Base-by-base conservation (phyloP, 768 basidiomycete species). In the Hortiboletus flavorubellus region DNA sequence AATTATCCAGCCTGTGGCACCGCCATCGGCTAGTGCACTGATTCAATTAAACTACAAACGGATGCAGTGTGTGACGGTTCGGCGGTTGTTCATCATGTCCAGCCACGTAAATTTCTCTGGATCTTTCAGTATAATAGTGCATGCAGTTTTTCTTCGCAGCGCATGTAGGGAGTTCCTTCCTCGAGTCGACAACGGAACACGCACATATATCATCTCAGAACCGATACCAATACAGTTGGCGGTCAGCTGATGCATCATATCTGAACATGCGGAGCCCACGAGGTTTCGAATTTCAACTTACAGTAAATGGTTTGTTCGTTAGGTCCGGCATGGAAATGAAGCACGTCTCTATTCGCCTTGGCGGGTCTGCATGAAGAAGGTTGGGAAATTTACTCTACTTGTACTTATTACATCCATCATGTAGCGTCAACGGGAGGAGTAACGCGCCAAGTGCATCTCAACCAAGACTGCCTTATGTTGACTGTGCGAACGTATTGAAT, bases 241-340 rank as follows among this genome's bases (percentile, higher is more conserved):
- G 35, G 54, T 62, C 59, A 59, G 53, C 54, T 65, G 60, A 68
- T 54, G 30, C 49, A 53, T 59, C 59, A 54, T 47, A 63, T 62
- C 58, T 38, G 9, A 31, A 57, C 65, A 68, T 63, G 65, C 53
- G 66, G 54, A 23, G 26, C 34, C 48, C 68, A 68, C 57, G 68
- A 61, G 64, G 66, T 54, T 48, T 31, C 60, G 35, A 57, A 57
- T 56, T 49, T 60, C 59, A 47, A 50, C 42, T 49, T 53, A 21
- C 21, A 21, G 21, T 21, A 21, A 21, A 2, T 39, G 16, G 53
- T 40, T 44, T 9, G 10, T 29, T 54, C 18, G 15, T 44, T 49
- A 29, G 37, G 26, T 26, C 31, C 12, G 23, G 23, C 33, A 43
- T 42, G 48, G 15, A 50, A 54, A 54, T 18, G 41, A 41, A 47